phyloP scores from a whole-genome alignment of 345 rosid species.

The Lenwebbia sp. region DNA sequence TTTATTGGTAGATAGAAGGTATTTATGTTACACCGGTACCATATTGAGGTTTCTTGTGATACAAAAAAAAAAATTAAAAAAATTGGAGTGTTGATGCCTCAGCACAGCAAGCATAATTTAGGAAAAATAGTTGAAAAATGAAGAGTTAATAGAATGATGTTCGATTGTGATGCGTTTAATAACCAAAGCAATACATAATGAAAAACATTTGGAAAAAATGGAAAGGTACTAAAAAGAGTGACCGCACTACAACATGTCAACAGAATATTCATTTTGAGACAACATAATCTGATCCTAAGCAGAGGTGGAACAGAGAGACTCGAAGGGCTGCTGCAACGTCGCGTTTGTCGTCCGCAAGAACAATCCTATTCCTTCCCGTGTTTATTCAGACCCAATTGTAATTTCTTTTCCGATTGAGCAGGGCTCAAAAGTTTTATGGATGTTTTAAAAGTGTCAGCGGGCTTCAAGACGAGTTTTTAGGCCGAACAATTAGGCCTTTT shows the following conservation, averaged over 20 bases:
- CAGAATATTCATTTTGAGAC: too few relatives aligned
- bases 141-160: too few relatives aligned
- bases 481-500: neutral
- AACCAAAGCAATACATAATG: too few relatives aligned
- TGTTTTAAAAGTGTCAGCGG: neutral
- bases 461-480: neutral
- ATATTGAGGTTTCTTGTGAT: neutral
- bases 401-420: too few relatives aligned
- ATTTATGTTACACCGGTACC: neutral
- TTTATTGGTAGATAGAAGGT: neutral
- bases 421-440: too few relatives aligned
- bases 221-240: too few relatives aligned
- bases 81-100: neutral
- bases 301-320: accelerated
- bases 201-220: too few relatives aligned
- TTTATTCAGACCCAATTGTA: too few relatives aligned
- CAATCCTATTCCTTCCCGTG: accelerated
- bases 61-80: neutral
- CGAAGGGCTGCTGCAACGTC: neutral
- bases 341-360: neutral
- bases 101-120: accelerated
- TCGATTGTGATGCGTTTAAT: too few relatives aligned
- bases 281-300: neutral
- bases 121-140: too few relatives aligned
- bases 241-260: too few relatives aligned